Percentiles rank a stretch among this genome's conserved stretches.
These are phyloP conservation scores for Boletus subcaerulescens DNA, from an alignment of 768 basidiomycete species.

Conservation along the genomic window DNA sequence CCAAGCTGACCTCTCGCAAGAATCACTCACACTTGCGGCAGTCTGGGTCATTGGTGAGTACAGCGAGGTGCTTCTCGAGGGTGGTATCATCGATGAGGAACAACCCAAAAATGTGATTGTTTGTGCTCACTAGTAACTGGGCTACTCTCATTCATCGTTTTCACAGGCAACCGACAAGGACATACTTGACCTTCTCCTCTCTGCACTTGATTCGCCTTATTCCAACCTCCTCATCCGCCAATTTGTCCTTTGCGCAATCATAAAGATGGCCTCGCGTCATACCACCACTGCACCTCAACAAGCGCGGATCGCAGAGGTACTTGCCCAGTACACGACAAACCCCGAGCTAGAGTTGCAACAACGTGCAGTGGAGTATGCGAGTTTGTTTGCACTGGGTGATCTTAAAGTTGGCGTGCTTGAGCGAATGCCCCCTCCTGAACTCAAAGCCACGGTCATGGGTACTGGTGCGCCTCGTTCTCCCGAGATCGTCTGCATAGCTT, in stretches of 20 bases:
- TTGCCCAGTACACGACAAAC: slow-evolving; percentile 81
- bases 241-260: slow-evolving; percentile 85
- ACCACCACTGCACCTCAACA: slow-evolving; percentile 66
- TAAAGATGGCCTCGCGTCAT: slow-evolving; percentile 84
- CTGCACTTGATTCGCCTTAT: slow-evolving; percentile 90
- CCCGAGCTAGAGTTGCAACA: slow-evolving; percentile 95
- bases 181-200: slow-evolving; percentile 80
- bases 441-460: slow-evolving; percentile 96
- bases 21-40: slow-evolving; percentile 87
- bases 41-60: slow-evolving; percentile 98
- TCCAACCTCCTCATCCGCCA: slow-evolving; percentile 88
- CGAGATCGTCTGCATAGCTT: neutral
- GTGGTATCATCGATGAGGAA: slow-evolving; percentile 79
- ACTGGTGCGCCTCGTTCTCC: slow-evolving; percentile 53
- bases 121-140: neutral
- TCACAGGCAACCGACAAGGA: slow-evolving; percentile 74
- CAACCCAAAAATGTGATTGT: slow-evolving; percentile 59
- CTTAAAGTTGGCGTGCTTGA: slow-evolving; percentile 84
- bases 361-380: slow-evolving; percentile 91
- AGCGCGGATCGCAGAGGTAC: slow-evolving; percentile 72
- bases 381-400: slow-evolving; percentile 75
- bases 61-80: slow-evolving; percentile 83
- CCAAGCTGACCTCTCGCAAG: slow-evolving; percentile 90
- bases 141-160: neutral
- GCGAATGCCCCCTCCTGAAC: slow-evolving; percentile 97